A percentile compares a stretch with the other conserved stretches of the same genome.
Evolutionary conservation across 768 basidiomycete genomes (phyloP).

Genomic region (Xerocomellus chrysenteron): DNA sequence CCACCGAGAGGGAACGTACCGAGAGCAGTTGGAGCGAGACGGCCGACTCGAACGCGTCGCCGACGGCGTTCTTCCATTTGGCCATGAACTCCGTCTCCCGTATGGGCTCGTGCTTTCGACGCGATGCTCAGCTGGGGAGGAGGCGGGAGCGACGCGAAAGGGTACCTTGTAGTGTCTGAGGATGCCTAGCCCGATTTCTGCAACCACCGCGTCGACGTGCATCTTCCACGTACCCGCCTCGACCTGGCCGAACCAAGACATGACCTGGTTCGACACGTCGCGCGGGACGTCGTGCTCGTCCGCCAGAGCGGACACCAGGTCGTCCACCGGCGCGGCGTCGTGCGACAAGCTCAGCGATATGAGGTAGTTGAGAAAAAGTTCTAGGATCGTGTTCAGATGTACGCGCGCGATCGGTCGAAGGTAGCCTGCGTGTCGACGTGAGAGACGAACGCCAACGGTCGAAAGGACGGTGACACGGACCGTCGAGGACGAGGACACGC

Average conservation of each 20-base stretch:
- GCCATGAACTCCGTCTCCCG: conserved; percentile 52
- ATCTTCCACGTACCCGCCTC: conserved; percentile 60
- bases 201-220: conserved; percentile 59
- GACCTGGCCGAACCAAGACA: conserved; percentile 80
- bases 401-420: conserved; percentile 70
- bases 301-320: conserved; percentile 58
- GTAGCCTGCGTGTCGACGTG: conserved; percentile 42
- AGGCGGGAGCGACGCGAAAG: neutral
- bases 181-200: conserved; percentile 75
- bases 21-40: conserved; percentile 68
- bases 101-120: conserved; percentile 57
- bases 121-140: neutral
- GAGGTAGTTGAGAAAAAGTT: conserved; percentile 71
- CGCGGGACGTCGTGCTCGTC: conserved; percentile 72
- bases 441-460: neutral
- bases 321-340: conserved; percentile 53
- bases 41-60: conserved; percentile 67
- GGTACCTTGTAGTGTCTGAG: conserved; percentile 60
- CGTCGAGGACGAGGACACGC: conserved; percentile 71
- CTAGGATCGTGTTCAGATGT: conserved; percentile 70
- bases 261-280: conserved; percentile 62
- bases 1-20: conserved; percentile 38
- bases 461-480: conserved; percentile 33
- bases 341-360: conserved; percentile 59
- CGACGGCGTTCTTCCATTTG: conserved; percentile 72